phyloP scores from a whole-genome alignment of 345 rosid genomes.

The Pistacia atlantica region DNA sequence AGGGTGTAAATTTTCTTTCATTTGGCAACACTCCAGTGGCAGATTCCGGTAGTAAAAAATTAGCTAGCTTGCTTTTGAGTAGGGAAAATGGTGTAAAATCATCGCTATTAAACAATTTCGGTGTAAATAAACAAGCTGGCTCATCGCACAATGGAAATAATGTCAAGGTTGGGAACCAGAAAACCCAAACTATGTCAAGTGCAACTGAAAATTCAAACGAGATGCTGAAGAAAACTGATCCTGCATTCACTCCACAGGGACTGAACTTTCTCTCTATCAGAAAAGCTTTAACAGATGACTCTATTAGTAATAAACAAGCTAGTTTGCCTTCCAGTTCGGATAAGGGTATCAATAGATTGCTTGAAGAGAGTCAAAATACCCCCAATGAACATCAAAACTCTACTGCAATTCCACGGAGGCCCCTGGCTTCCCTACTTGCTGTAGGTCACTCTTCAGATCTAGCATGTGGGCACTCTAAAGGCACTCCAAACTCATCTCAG shows the following conservation, averaged over 20 bases:
- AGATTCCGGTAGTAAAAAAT: slow-evolving; percentile 26
- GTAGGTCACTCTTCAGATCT: slow-evolving; percentile 35
- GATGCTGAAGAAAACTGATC: slow-evolving; percentile 26
- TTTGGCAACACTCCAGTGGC: slow-evolving; percentile 46
- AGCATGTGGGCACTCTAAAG: slow-evolving; percentile 22
- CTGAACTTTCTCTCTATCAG: slow-evolving; percentile 12
- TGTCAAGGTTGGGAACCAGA: slow-evolving; percentile 17
- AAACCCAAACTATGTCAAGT: slow-evolving; percentile 16
- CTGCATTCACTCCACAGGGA: slow-evolving; percentile 7
- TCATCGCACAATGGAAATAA: background rate
- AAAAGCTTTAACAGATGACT: slow-evolving; percentile 15
- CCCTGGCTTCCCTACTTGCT: slow-evolving; percentile 26
- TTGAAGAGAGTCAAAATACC: slow-evolving; percentile 26
- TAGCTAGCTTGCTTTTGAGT: slow-evolving; percentile 19
- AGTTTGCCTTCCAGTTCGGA: slow-evolving; percentile 24
- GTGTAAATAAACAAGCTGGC: slow-evolving; percentile 15
- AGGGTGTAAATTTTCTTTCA: slow-evolving; percentile 58
- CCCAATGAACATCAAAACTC: slow-evolving; percentile 17
- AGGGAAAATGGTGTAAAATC: slow-evolving; percentile 15
- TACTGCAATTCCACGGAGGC: slow-evolving; percentile 24
- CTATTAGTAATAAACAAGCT: slow-evolving; percentile 9
- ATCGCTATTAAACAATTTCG: slow-evolving; percentile 13
- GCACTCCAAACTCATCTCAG: slow-evolving; percentile 43
- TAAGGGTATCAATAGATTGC: slow-evolving; percentile 16
- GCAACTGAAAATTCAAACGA: slow-evolving; percentile 12